Evolutionary conservation across 2,329 filamentous ascomycete genomes (phyloP).

Genomic region (Lasiodiplodia gonubiensis): DNA sequence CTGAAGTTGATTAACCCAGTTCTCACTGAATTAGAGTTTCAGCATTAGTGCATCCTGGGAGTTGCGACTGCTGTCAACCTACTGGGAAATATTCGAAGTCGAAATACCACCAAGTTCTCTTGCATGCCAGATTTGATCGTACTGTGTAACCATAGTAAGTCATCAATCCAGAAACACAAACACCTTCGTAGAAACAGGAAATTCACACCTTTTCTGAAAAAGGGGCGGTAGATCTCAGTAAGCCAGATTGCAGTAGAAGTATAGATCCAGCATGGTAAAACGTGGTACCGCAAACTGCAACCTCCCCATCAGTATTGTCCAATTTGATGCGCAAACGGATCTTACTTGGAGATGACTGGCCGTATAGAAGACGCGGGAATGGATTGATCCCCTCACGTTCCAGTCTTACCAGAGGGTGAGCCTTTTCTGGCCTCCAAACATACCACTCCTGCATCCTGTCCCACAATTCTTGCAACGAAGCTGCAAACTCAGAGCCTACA

Average conservation of each 20-base stretch:
- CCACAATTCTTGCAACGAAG: neutral
- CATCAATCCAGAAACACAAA: neutral
- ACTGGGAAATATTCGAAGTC: neutral
- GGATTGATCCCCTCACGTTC: neutral
- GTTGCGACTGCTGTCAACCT: neutral
- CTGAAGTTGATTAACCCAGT: constrained; percentile 14
- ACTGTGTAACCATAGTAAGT: neutral
- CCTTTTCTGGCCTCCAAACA: neutral
- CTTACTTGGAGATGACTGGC: constrained; percentile 14
- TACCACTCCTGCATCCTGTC: neutral
- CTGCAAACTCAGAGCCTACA: neutral
- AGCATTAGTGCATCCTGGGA: neutral
- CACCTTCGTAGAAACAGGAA: neutral
- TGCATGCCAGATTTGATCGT: neutral
- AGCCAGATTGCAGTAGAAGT: neutral
- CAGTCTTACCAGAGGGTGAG: neutral
- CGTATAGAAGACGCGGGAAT: neutral
- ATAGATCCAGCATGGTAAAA: constrained; percentile 14
- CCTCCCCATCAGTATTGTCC: neutral
- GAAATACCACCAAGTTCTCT: neutral
- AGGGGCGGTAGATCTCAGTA: neutral
- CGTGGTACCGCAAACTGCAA: neutral
- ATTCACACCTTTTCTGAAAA: neutral
- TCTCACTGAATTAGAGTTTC: neutral
- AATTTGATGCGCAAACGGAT: neutral